Evolutionary conservation across 2,329 filamentous ascomycete genomes (phyloP), one percentile per base, ranked within the genome.

Genomic region (Zymoseptoria brevis): DNA sequence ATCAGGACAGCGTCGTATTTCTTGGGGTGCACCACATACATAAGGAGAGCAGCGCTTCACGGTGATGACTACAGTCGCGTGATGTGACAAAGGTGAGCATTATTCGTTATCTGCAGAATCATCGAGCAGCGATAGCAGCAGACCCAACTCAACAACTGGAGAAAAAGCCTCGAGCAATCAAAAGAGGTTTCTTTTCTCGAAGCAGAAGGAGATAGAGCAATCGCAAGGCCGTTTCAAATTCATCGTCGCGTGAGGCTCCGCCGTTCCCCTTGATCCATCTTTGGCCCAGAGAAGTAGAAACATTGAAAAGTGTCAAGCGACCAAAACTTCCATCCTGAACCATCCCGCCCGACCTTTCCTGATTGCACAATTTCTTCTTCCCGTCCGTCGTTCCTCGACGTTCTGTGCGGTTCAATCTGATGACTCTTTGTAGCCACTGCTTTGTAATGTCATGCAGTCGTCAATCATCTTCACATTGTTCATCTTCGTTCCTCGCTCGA

Each of bases 381-480:
- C 35, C 16, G 16, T 45, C 35, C 35, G 35, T 45, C 35, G 35
- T 45, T 45, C 13, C 13, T 45, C 13, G 35, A 45, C 35, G 35
- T 45, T 7, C 35, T 45, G 35, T 45, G 35, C 13, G 35, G 13
- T n/a, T n/a, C 11, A 7, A n/a, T 45, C 35, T 45, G 13, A 29
- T 45, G 35, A 45, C 35, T n/a, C 35, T 45, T 45, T 45, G 35
- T 45, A 45, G 35, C n/a, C 35, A 45, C 35, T 45, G 35, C 35
- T 45, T 45, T 45, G 35, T 45, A 6, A 45, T 45, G 51, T 53
- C 51, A 22, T 53, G 29, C 51, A 55, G 55, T 60, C 58, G 52
- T 60, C 58, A 60, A 48, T 53, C 50, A 16, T 26, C 35, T 19
- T 30, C 49, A 35, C 56, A 35, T 57, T 22, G 57, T 55, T 60